Base-by-base conservation (phyloP, 495 filamentous ascomycete genomes). In the Aspergillus saccharolyticus region DNA sequence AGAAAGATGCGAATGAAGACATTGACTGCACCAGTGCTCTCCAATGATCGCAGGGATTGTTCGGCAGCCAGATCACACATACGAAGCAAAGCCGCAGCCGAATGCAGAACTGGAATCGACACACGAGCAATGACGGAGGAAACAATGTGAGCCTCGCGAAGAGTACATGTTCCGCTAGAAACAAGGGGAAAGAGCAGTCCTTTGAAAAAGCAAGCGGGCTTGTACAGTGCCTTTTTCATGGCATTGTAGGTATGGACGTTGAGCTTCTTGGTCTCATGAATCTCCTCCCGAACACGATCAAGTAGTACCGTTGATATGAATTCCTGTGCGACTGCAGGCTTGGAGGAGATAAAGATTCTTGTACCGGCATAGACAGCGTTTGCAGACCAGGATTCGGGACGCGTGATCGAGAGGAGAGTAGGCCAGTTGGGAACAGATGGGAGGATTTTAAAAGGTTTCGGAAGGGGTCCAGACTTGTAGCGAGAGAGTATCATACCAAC, bases 381-480 rank as follows among this genome's bases (percentile, higher is more conserved):
- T 17, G 91, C 80, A 0, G 91, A 94, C 94, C 93, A 96, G 60
- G 80, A 78, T 55, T 90, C 87, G 12, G 91, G 91, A 4, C 82
- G 82, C 15, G 91, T 95, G 57, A 94, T 83, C 54, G 83, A 78
- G 61, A 96, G 83, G 44, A 97, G 88, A 18, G 88, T 89, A 61
- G 90, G 88, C 89, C 90, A 96, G 63, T 91, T 85, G 2, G 91
- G 91, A 9, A 97, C 82, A 3, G 90, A 89, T 0, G 95, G 94
- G 28, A 99, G 81, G 57, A 97, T 89, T 72, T 97, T 97, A 82
- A 99, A 95, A 1, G 92, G 93, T 72, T 97, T 97, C 14, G 94
- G 95, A 21, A 97, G 81, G 61, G 90, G 90, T 19, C 94, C 94
- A 10, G 90, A 94, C 68, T 96, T 96, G 74, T 97, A 96, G 51